Base-by-base conservation (phyloP, 176 grass and related monocot species). In the Oryza punctata region DNA sequence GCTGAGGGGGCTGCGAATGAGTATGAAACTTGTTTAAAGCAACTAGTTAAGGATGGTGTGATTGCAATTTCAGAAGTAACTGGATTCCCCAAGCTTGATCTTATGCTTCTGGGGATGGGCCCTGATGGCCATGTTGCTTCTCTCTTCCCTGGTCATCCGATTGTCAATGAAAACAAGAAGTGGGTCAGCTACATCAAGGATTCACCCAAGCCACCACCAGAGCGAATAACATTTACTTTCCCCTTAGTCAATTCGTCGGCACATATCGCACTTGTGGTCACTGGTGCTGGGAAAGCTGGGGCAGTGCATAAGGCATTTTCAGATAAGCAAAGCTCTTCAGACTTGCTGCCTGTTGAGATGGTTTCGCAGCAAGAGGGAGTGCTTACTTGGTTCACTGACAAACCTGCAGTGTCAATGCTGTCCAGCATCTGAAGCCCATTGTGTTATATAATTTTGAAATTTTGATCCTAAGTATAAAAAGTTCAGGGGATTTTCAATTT, bases 61-160 rank as follows among this genome's bases (percentile, higher is more conserved):
- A 65, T 97, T 14, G 57, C 27, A 41, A 43, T 81, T 7, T 86
- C 70, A 65, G 26, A 81, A 2, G 52, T 65, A 65, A 78, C 95
- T 25, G 92, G 90, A 16, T 90, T 94, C 71, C 92, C 92, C 50
- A 75, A 81, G 72, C 92, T 97, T 47, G 90, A 98, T 72, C 92
- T 98, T 30, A 91, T 94, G 90, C 88, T 98, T 63, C 49, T 97
- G 38, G 90, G 95, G 38, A 95, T 98, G 95, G 92, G 92, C 5
- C 92, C 92, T 70, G 95, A 95, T 88, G 95, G 95, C 27, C 95
- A 98, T 49, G 65, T 94, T 41, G 90, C 92, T 28, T 98, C 95
- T 16, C 95, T 98, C 44, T 98, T 98, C 72, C 92, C 95, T 46
- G 90, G 90, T 9, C 95, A 98, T 59, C 95, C 89, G 27, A 64